Evolutionary conservation across 106 monocot genomes (phyloP), one percentile per base, ranked within the genome.

Genomic region (Agapanthus africanus): DNA sequence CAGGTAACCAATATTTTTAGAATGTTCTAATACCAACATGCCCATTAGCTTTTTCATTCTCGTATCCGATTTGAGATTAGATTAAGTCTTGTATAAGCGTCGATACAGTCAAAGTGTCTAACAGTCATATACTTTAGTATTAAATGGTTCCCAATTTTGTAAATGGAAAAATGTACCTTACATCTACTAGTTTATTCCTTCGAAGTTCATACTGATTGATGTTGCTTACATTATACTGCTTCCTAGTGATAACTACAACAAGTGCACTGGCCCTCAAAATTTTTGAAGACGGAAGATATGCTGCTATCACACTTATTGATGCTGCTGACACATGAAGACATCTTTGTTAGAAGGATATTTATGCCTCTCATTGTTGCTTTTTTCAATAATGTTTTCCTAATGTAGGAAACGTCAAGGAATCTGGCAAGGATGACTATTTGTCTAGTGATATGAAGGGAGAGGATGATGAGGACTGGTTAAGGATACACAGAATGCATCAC

Each of bases 401-500:
- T 26, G 23, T 27, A 80, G 84, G 67, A 47, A 69, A 74, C 36
- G 40, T 18, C 39, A 76, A 69, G 30, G 61, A 33, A 59, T 37
- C 69, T 41, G 14, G 37, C 59, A 62, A 76, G 46, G 68, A 78
- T 65, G 65, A 78, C 62, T 72, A 46, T 27, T 59, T 57, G 7
- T 71, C 70, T 44, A 46, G 36, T 37, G 69, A 76, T 54, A 50
- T 73, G 33, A 68, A 74, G 27, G 74, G 32, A 50, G 76, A 81
- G 4, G 19, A 60, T 60, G 88, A 86, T 69, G 93, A 86, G 13
- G 85, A 86, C 18, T 93, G 93, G 93, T 60, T 78, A 54, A 65
- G 38, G 34, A 82, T 90, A 62, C 75, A 71, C 56, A 73, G 35
- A 31, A 61, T 73, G 65, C 72, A 81, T 62, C 31, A 4, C 69